A percentile compares a stretch with the other conserved stretches of the same genome.
Conservation (phyloP, 441 rosid genomes). For the Francoa sonchifolia region DNA sequence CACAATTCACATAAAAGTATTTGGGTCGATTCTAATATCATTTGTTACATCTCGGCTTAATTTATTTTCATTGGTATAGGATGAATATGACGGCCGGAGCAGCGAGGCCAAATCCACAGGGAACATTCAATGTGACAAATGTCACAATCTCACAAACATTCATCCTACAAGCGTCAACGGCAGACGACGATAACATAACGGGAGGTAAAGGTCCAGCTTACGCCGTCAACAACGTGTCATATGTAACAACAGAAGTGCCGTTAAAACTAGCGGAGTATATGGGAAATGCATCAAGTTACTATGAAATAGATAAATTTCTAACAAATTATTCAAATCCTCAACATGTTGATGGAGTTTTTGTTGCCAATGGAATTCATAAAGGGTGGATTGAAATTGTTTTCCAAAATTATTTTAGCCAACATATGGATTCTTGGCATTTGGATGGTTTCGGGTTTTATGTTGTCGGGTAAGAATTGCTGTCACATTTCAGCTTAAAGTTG, state of each 20-base stretch:
- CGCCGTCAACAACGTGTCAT: constrained; percentile 46
- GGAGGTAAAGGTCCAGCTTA: no score
- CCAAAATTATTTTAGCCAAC: constrained; percentile 21
- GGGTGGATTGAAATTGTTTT: constrained; percentile 61
- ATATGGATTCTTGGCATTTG: constrained; percentile 69
- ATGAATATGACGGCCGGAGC: constrained; percentile 63
- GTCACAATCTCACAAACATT: constrained; percentile 41
- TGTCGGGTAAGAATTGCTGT: constrained; percentile 41
- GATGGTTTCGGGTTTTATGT: constrained; percentile 60
- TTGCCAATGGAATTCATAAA: constrained; percentile 31
- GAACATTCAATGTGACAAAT: constrained; percentile 55
- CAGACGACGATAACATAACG: constrained; percentile 11
- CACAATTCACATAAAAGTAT: no score
- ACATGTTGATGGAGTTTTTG: constrained; percentile 26
- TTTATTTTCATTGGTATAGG: no score
- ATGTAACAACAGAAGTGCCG: constrained; percentile 37
- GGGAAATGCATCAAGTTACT: constrained; percentile 28
- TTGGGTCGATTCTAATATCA: no score
- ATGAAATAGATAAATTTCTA: constrained; percentile 27
- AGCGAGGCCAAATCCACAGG: constrained; percentile 77
- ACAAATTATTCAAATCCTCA: constrained; percentile 19
- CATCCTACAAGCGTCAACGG: constrained; percentile 29
- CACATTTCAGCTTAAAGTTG: no score
- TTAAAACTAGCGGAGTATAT: constrained; percentile 41
- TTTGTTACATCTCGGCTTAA: no score